Base-by-base conservation (phyloP, 805 yeast species). In the Starmerella tilneyi region DNA sequence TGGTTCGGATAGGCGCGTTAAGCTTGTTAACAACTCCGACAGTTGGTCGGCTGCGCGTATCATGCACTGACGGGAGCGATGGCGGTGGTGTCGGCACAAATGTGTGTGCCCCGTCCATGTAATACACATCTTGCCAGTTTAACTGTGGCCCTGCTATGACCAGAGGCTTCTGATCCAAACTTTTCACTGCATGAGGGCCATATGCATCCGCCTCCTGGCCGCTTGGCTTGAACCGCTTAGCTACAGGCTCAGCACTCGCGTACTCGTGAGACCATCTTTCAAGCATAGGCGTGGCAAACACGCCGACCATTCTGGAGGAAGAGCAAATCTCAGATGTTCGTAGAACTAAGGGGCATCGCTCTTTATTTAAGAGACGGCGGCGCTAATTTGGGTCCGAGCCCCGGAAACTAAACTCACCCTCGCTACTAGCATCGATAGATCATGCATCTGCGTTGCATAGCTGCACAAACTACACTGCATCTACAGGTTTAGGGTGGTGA, bases 341-440 rank as follows among this genome's bases (percentile, higher is more conserved):
- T n/a, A n/a, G n/a, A n/a, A n/a, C n/a, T n/a, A n/a, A n/a, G n/a
- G n/a, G n/a, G n/a, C 22, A 22, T 21, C 27, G n/a, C 36, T 16
- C 5, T 34, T 22, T 34, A 34, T 34, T 34, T 16, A 34, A 34
- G 7, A 13, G 12, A 4, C 38, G 38, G 27, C n/a, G 27, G 38
- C 38, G n/a, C 12, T n/a, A n/a, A 27, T 27, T 19, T 34, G 38
- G 9, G 27, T 19, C 38, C 38, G 38, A 34, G 38, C 38, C 38
- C 38, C 38, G 38, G 28, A n/a, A 34, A 21, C 38, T 34, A 34
- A 5, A 22, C 12, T 34, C 38, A 34, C 38, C 38, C 38, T 34
- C 38, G 27, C 22, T 34, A n/a, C 27, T 34, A 27, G 27, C 26
- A 34, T 34, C 15, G 38, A 34, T 34, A 34, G 22, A 34, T 32